Evolutionary conservation across 192 early-diverging fungal species (phyloP), one percentile per base, ranked within the genome.

Genomic region (Coemansia sp.): DNA sequence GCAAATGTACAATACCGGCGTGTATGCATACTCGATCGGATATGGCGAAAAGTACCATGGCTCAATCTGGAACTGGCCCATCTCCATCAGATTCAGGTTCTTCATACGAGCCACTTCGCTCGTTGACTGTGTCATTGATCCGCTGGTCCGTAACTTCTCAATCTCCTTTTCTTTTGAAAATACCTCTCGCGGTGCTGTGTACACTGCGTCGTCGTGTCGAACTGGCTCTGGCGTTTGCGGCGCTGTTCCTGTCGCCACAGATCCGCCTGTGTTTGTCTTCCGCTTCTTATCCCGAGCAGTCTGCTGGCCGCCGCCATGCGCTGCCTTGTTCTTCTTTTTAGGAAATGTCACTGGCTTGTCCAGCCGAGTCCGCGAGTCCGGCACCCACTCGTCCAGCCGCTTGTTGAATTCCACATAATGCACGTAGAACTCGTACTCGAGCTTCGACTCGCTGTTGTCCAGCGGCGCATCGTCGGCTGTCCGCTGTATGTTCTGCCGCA

Each of bases 11-110:
- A 99, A 75, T 5, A 75, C 78, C n/a, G 87, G 87, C 6, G 84
- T 82, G 39, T 92, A 83, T 6, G 90, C 86, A 68, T 88, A 95
- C 63, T 97, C 94, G 35, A 84, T 81, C 4, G 97, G 96, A 57
- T 98, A 99, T 0, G 97, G 95, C 31, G 95, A 96, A 85, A 98
- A 98, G 77, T 99, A 99, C 97, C 97, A 99, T 0, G 95, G 87
- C 72, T 97, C 94, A 26, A 98, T 90, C 68, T 93, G 88, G 71
- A 89, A 86, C 72, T 90, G 84, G 37, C 97, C 97, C 77, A 99
- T 93, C 65, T 94, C 86, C 49, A 99, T 94, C 53, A 85, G 67
- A 64, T 94, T 91, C 80, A 99, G 85, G 72, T 98, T 98, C 81
- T 98, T 98, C 65, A 98, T 89, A 7, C 96, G 87, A 4, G 94